Evolutionary conservation across 2,329 filamentous ascomycete species (phyloP).

Genomic region (Phyllosticta citribraziliensis): DNA sequence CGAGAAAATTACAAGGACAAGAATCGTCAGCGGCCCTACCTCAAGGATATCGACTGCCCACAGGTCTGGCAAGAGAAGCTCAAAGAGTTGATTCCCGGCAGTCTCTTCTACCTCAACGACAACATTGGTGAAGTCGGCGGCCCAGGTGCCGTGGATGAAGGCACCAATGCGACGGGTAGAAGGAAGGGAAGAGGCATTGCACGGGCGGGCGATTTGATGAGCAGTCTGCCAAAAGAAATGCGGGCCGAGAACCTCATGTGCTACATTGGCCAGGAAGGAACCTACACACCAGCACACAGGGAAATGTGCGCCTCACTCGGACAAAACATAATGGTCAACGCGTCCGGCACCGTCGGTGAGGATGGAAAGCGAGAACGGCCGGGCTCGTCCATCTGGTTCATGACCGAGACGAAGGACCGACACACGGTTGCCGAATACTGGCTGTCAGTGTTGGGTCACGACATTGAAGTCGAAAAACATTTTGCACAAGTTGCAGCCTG

Average conservation of each 20-base stretch:
- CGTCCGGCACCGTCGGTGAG: conserved; percentile 55
- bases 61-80: conserved; percentile 75
- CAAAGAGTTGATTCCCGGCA: conserved; percentile 64
- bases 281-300: conserved; percentile 86
- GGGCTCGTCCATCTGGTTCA: conserved; percentile 95
- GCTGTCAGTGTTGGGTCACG: conserved; percentile 82
- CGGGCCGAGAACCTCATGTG: conserved; percentile 96
- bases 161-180: conserved; percentile 31
- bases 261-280: conserved; percentile 95
- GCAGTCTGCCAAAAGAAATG: conserved; percentile 75
- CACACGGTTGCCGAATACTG: conserved; percentile 90
- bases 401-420: conserved; percentile 92
- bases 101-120: conserved; percentile 85
- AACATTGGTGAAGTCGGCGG: conserved; percentile 52
- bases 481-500: conserved; percentile 93
- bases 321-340: conserved; percentile 97
- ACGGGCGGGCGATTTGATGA: conserved; percentile 87
- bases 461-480: conserved; percentile 93
- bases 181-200: conserved; percentile 51
- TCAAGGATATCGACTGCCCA: conserved; percentile 96
- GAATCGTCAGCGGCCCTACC: conserved; percentile 74
- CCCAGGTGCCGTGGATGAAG: conserved; percentile 43
- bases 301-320: conserved; percentile 97
- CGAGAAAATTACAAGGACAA: conserved; percentile 67
- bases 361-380: conserved; percentile 62